Percentiles rank a stretch among this genome's conserved stretches.
These are phyloP conservation scores for Penicillium sp. DNA, from an alignment of 2,329 filamentous ascomycete species.

Conservation along the genomic window DNA sequence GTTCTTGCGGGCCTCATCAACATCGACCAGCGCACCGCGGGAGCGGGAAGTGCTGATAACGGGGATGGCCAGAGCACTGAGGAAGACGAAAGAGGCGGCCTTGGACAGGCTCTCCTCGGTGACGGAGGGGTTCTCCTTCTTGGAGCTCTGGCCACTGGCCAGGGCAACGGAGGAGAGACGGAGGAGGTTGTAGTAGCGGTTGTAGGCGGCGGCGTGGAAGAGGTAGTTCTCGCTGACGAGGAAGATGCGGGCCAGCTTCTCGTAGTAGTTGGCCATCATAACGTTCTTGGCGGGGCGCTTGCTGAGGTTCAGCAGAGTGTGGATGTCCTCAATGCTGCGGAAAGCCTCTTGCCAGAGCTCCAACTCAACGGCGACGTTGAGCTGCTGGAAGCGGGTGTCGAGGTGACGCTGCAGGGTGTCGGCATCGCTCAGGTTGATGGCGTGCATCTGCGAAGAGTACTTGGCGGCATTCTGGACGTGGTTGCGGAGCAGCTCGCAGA, in stretches of 20 bases:
- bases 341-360: slow-evolving; percentile 99
- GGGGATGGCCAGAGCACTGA: slow-evolving; percentile 95
- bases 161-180: slow-evolving; percentile 84
- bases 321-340: slow-evolving; percentile 98
- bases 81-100: slow-evolving; percentile 90
- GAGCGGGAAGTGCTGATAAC: slow-evolving; percentile 98
- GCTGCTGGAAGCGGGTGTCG: slow-evolving; percentile 96
- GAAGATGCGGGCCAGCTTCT: slow-evolving; percentile 98
- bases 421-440: slow-evolving; percentile 96
- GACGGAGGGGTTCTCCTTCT: slow-evolving; percentile 90
- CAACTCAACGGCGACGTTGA: slow-evolving; percentile 96
- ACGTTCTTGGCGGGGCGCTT: slow-evolving; percentile 97
- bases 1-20: slow-evolving; percentile 96
- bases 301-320: slow-evolving; percentile 94
- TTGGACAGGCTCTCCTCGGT: slow-evolving; percentile 89
- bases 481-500: slow-evolving; percentile 97
- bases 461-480: slow-evolving; percentile 99
- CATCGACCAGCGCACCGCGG: slow-evolving; percentile 91
- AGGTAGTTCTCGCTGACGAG: slow-evolving; percentile 99
- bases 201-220: slow-evolving; percentile 98
- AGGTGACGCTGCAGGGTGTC: slow-evolving; percentile 96
- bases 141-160: slow-evolving; percentile 81
- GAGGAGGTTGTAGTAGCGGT: slow-evolving; percentile 93
- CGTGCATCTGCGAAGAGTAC: slow-evolving; percentile 98
- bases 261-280: slow-evolving; percentile 99